Evolutionary conservation across 202 grass and related monocot genomes (phyloP), one percentile per base, ranked within the genome.

Genomic region (Alloteropsis angusta): DNA sequence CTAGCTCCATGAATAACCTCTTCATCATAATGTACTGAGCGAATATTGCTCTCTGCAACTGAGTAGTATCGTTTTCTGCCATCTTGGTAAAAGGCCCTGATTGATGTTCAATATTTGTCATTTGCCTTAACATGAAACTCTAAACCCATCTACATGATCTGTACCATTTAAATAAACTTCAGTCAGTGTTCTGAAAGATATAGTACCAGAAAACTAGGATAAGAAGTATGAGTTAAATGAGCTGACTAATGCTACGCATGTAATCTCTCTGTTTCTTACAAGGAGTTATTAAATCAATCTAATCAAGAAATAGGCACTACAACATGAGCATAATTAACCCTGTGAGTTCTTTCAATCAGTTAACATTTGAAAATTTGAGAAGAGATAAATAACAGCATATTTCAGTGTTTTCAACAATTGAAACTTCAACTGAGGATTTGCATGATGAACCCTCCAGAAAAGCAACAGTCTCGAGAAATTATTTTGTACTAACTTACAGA

Each of bases 11-110:
- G 25, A 89, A 81, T 41, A 98, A 49, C 26, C 90, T 94, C 61
- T 89, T 94, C 87, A 98, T 90, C 84, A 94, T 83, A 79, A 92
- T 92, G 79, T 94, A 94, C 68, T 94, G 95, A 23, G 89, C 84
- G 5, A 87, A 94, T 76, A 94, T 71, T 22, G 85, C 83, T 90
- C 80, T 90, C 53, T 98, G 82, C 75, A 90, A 81, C 74, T 87
- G 65, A 45, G 47, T 10, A 73, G 82, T 71, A 69, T 92, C 85
- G 38, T 79, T 85, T 83, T 93, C 92, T 76, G 65, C 81, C 91
- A 94, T 90, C 53, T 83, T 74, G 52, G 50, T 39, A 48, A 72
- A 71, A 80, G 69, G 10, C 5, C 53, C 63, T 37, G 48, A 60
- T 71, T 75, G 65, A 28, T 83, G 57, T 67, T 84, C 68, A 74